Percentiles rank a stretch among this genome's conserved stretches.
phyloP scores from a whole-genome alignment of 2,329 filamentous ascomycete genomes.

The Aspergillus ochraceus region DNA sequence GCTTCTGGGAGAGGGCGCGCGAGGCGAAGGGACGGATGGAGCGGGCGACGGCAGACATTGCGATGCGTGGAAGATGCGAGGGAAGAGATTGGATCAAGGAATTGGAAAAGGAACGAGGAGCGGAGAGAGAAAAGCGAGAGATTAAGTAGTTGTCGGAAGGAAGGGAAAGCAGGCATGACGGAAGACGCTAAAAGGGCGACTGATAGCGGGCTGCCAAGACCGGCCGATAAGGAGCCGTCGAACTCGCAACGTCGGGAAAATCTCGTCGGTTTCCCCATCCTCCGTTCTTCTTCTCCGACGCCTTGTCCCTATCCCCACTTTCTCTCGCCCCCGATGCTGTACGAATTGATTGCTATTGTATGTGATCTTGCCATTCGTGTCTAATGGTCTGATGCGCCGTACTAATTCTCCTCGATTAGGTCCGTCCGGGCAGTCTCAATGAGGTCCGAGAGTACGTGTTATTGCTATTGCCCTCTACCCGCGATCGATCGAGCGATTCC shows the following conservation, averaged over 20 bases:
- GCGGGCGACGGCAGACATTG: conserved; percentile 41
- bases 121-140: conserved; percentile 13
- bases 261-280: conserved; percentile 17
- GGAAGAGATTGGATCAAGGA: conserved; percentile 15
- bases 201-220: conserved; percentile 31
- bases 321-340: conserved; percentile 67
- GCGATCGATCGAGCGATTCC: conserved; percentile 5
- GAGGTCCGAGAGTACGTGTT: conserved; percentile 89
- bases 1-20: conserved; percentile 38
- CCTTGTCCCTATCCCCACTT: conserved; percentile 16
- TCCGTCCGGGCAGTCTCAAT: conserved; percentile 82
- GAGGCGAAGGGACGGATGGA: conserved; percentile 38
- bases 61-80: conserved; percentile 9
- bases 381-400: background rate
- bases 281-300: conserved; percentile 19
- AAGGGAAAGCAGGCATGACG: conserved; percentile 16
- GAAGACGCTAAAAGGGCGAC: conserved; percentile 16
- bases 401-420: conserved; percentile 54
- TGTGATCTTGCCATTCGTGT: conserved; percentile 39
- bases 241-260: conserved; percentile 16
- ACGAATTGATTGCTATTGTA: conserved; percentile 96
- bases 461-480: conserved; percentile 15
- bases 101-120: conserved; percentile 14
- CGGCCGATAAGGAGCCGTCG: conserved; percentile 6
- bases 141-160: conserved; percentile 21